Conservation (phyloP, 2,329 filamentous ascomycete genomes). For the Alternaria viburni region DNA sequence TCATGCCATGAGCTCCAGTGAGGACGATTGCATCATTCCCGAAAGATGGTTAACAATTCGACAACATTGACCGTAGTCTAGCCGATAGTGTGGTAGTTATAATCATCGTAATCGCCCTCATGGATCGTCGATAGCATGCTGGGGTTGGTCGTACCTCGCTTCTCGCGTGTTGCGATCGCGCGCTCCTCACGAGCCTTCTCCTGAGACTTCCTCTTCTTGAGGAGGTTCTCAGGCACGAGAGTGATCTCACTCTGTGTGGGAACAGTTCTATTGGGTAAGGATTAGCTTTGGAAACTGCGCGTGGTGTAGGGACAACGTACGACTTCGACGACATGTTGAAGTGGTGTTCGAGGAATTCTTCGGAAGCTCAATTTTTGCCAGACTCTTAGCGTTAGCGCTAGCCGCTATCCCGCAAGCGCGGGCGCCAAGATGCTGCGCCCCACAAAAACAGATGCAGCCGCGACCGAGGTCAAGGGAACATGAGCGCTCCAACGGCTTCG, state of each 20-base stretch:
- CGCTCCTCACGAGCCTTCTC: slow-evolving; percentile 97
- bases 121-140: slow-evolving; percentile 20
- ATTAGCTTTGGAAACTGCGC: slow-evolving; percentile 58
- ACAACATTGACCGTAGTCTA: slow-evolving; percentile 98
- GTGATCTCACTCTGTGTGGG: slow-evolving; percentile 88
- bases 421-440: not conserved
- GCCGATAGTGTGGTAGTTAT: slow-evolving; percentile 83
- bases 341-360: slow-evolving; percentile 57
- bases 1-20: slow-evolving; percentile 26
- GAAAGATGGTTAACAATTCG: slow-evolving; percentile 99
- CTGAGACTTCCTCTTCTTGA: slow-evolving; percentile 99
- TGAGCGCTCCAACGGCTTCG: not conserved
- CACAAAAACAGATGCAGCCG: not conserved
- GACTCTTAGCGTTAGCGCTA: slow-evolving; percentile 15
- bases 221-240: slow-evolving; percentile 97
- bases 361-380: slow-evolving; percentile 24
- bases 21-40: slow-evolving; percentile 75
- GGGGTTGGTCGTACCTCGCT: slow-evolving; percentile 75
- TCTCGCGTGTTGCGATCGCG: slow-evolving; percentile 78
- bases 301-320: slow-evolving; percentile 58
- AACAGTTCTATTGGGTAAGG: slow-evolving; percentile 70
- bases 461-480: not conserved
- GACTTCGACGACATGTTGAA: slow-evolving; percentile 55
- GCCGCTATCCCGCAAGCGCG: not conserved
- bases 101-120: slow-evolving; percentile 71